Conservation (phyloP, 371 early-diverging fungal genomes). For the Mucor racemosus region DNA sequence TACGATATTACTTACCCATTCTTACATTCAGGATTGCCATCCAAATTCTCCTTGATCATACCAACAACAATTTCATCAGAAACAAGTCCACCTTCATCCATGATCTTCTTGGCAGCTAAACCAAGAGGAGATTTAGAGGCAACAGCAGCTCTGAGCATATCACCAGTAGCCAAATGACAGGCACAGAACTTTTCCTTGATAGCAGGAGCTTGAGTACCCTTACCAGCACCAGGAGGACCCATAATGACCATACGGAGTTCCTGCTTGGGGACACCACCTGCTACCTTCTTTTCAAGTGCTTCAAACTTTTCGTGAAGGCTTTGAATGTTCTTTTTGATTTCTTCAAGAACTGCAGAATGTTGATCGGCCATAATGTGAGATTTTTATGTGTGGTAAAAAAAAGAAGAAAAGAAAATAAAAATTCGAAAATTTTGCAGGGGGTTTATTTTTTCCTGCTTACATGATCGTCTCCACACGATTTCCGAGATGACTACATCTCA, state of each 20-base stretch:
- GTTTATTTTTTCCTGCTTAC: slow-evolving; percentile 11
- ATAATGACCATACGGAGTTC: slow-evolving; percentile 91
- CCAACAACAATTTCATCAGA: slow-evolving; percentile 98
- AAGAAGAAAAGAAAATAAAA: slow-evolving; percentile 7
- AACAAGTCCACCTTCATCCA: slow-evolving; percentile 98
- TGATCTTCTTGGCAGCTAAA: slow-evolving; percentile 95
- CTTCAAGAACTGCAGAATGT: slow-evolving; percentile 57
- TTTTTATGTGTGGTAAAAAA: slow-evolving; percentile 9
- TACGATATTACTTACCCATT: slow-evolving; percentile 65
- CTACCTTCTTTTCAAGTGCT: slow-evolving; percentile 55
- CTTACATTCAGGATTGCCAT: slow-evolving; percentile 89
- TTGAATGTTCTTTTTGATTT: slow-evolving; percentile 61
- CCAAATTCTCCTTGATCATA: slow-evolving; percentile 95
- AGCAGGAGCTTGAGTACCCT: slow-evolving; percentile 97
- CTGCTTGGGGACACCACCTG: slow-evolving; percentile 45
- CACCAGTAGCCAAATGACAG: slow-evolving; percentile 98
- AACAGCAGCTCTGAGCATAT: slow-evolving; percentile 98
- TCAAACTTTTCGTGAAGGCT: slow-evolving; percentile 55
- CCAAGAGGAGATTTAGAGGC: slow-evolving; percentile 91
- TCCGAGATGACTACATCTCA: neutral
- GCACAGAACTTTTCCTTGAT: slow-evolving; percentile 95
- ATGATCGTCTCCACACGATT: slow-evolving; percentile 6
- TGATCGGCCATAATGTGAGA: slow-evolving; percentile 18
- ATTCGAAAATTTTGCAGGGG: slow-evolving; percentile 11
- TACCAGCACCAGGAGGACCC: slow-evolving; percentile 98